A percentile compares a stretch with the other conserved stretches of the same genome.
phyloP scores from a whole-genome alignment of 2,329 filamentous ascomycete genomes.

The Eutypella sp. region DNA sequence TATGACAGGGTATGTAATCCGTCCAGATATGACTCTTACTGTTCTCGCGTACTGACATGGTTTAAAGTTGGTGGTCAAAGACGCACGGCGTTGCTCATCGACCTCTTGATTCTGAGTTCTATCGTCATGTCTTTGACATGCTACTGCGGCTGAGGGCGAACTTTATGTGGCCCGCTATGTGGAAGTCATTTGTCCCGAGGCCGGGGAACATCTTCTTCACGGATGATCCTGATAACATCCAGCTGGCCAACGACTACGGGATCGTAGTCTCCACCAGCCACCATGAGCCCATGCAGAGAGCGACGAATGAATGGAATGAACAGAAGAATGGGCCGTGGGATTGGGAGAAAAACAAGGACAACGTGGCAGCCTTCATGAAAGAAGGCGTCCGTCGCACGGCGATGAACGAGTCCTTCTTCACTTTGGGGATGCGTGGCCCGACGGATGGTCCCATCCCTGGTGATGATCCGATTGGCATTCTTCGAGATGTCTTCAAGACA shows the following conservation, averaged over 20 bases:
- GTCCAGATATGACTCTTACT: background rate
- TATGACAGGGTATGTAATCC: conserved; percentile 28
- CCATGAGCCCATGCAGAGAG: conserved; percentile 60
- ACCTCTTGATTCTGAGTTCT: conserved; percentile 48
- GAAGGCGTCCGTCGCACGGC: conserved; percentile 50
- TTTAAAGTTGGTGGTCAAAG: conserved; percentile 46
- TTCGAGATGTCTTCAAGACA: conserved; percentile 46
- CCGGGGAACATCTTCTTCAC: conserved; percentile 55
- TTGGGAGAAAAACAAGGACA: conserved; percentile 51
- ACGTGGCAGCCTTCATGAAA: conserved; percentile 52
- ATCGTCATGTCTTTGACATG: conserved; percentile 58
- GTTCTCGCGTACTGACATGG: conserved; percentile 21
- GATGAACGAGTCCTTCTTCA: conserved; percentile 55
- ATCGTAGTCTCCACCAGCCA: conserved; percentile 62
- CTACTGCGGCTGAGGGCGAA: conserved; percentile 57
- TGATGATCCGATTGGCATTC: conserved; percentile 14
- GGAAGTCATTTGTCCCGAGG: conserved; percentile 43
- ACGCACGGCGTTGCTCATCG: conserved; percentile 43
- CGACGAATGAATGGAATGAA: conserved; percentile 44
- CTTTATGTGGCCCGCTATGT: conserved; percentile 65
- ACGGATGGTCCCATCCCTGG: conserved; percentile 14
- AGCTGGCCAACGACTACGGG: conserved; percentile 56
- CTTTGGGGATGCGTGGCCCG: conserved; percentile 49
- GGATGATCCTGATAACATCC: conserved; percentile 54
- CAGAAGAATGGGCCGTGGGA: conserved; percentile 49